These are phyloP conservation scores for Cordyceps fumosorosea DNA, from an alignment of 2,329 filamentous ascomycete species.

Conservation along the genomic window DNA sequence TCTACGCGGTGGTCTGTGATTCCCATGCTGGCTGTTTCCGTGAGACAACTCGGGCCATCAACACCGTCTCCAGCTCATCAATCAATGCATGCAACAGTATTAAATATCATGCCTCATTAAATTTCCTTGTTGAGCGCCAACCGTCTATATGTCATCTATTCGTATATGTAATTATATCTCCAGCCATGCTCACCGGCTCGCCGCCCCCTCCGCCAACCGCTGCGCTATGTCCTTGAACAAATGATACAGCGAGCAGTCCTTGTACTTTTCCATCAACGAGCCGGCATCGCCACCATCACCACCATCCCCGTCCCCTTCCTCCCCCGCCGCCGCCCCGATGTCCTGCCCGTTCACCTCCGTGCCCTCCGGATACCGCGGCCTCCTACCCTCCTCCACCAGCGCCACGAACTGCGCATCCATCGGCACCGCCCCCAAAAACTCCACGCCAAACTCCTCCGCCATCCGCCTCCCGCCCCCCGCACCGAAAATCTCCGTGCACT, in stretches of 20 bases:
- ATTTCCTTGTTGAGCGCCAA: not conserved
- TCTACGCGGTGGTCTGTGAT: not conserved
- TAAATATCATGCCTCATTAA: not conserved
- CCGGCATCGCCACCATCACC: constrained; percentile 22
- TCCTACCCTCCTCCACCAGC: constrained; percentile 67
- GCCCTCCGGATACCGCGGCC: constrained; percentile 62
- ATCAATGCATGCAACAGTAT: too few relatives aligned
- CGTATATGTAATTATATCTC: not conserved
- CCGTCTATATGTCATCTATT: not conserved
- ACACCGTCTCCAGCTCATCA: too few relatives aligned
- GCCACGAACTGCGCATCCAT: constrained; percentile 90
- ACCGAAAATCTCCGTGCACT: constrained; percentile 90
- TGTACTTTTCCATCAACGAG: constrained; percentile 64
- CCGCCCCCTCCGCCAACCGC: constrained; percentile 26
- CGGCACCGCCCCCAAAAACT: constrained; percentile 79
- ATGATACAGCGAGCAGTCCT: constrained; percentile 60
- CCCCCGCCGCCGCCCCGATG: constrained; percentile 33
- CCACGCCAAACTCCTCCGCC: constrained; percentile 77
- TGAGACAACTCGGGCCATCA: too few relatives aligned
- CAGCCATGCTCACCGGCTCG: not conserved
- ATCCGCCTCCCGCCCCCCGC: constrained; percentile 85
- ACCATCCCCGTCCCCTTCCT: constrained; percentile 17
- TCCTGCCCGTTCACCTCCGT: constrained; percentile 55
- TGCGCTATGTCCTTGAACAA: constrained; percentile 61
- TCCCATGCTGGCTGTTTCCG: too few relatives aligned